Evolutionary conservation across 2,329 filamentous ascomycete species (phyloP).

Genomic region (Colletotrichum tamarilloi): DNA sequence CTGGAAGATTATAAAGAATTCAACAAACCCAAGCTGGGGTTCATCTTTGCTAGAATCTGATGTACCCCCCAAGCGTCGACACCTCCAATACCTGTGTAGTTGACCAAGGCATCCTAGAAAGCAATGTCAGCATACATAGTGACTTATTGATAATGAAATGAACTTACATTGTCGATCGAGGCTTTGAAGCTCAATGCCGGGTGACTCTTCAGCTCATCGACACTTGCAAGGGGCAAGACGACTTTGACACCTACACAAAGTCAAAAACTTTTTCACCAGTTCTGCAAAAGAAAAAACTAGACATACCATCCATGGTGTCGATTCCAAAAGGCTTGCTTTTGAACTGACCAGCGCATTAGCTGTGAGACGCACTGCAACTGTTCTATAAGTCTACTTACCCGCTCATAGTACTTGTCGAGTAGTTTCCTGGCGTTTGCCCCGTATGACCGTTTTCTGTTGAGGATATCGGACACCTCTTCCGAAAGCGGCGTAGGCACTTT

Average conservation of each 20-base stretch:
- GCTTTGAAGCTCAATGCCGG: slow-evolving; percentile 13
- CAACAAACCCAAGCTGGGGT: too few species aligned
- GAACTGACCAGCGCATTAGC: too few species aligned
- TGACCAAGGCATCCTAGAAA: too few species aligned
- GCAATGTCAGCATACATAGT: too few species aligned
- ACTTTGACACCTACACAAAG: neutral
- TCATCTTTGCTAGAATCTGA: too few species aligned
- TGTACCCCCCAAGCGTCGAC: too few species aligned
- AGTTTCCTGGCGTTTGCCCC: too few species aligned
- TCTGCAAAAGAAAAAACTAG: neutral
- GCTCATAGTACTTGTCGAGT: too few species aligned
- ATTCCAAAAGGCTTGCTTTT: neutral
- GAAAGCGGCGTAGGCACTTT: slow-evolving; percentile 8
- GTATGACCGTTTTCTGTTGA: neutral
- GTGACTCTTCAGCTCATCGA: slow-evolving; percentile 6
- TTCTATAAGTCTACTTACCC: too few species aligned
- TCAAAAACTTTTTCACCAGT: neutral
- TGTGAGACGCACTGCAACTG: too few species aligned
- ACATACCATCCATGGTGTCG: slow-evolving; percentile 8
- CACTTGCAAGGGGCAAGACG: neutral
- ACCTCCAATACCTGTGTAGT: too few species aligned
- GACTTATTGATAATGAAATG: slow-evolving; percentile 39
- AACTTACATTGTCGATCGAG: slow-evolving; percentile 6
- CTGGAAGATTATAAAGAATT: too few species aligned
- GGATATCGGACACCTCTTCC: neutral